Evolutionary conservation across 441 rosid genomes (phyloP).

Genomic region (Mallotus japonicus): DNA sequence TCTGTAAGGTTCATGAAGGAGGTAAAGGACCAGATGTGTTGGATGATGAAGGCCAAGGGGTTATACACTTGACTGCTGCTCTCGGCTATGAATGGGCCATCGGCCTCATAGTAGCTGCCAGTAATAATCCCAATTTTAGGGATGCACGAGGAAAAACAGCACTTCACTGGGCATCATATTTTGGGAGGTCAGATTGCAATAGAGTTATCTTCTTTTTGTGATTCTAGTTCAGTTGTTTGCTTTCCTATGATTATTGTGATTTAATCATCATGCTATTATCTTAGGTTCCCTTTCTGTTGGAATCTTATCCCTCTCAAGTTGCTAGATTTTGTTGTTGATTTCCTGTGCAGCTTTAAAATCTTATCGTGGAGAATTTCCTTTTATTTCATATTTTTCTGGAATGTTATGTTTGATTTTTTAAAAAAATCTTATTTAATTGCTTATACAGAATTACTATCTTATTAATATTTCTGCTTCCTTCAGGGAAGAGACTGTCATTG

Average conservation of each 20-base stretch:
- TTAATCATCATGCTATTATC: neutral
- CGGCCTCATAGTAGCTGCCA: slow-evolving; percentile 46
- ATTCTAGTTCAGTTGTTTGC: neutral
- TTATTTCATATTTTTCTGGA: neutral
- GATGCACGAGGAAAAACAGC: slow-evolving; percentile 62
- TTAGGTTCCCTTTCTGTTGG: neutral
- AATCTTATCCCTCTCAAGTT: neutral
- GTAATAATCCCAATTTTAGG: slow-evolving; percentile 56
- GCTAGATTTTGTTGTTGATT: neutral
- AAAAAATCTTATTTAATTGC: neutral
- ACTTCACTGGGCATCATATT: slow-evolving; percentile 71
- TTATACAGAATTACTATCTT: neutral
- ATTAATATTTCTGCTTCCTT: slow-evolving; percentile 16
- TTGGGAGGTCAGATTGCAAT: slow-evolving; percentile 50
- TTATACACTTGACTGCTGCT: slow-evolving; percentile 58
- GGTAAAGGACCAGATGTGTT: slow-evolving; percentile 47
- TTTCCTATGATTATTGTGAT: neutral
- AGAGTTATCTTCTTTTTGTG: neutral
- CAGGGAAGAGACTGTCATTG: slow-evolving; percentile 72
- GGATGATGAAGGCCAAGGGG: slow-evolving; percentile 62
- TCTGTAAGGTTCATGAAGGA: slow-evolving; percentile 45
- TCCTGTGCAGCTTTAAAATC: neutral
- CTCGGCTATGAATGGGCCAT: slow-evolving; percentile 71
- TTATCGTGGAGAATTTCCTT: neutral
- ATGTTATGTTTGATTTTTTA: neutral